phyloP scores from a whole-genome alignment of 2,329 filamentous ascomycete genomes.

The Fusarium coffeatum region DNA sequence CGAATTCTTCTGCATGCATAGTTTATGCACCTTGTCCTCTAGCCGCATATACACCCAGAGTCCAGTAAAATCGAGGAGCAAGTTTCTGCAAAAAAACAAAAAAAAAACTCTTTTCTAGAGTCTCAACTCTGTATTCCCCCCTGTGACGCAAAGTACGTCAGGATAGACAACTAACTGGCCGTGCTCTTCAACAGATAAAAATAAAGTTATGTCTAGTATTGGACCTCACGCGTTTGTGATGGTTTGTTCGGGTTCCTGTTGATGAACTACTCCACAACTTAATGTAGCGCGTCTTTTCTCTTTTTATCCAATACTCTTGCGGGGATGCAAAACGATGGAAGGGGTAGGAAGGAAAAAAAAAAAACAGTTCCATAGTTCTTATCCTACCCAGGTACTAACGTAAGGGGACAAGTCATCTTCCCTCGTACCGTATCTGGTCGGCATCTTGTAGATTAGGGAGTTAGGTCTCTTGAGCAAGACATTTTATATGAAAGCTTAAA shows the following conservation, averaged over 20 bases:
- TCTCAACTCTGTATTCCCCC: background rate
- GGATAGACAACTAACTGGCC: background rate
- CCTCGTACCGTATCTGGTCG: conserved; percentile 35
- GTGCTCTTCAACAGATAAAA: conserved; percentile 7
- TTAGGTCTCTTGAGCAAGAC: conserved; percentile 17
- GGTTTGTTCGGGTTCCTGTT: background rate
- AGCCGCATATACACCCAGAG: conserved; percentile 21
- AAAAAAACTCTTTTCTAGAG: background rate
- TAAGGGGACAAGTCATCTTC: conserved; percentile 36
- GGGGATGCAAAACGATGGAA: conserved; percentile 33
- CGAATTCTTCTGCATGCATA: conserved; percentile 27
- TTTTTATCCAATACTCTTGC: conserved; percentile 33
- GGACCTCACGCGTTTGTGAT: conserved; percentile 29
- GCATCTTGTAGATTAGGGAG: background rate
- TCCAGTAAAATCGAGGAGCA: background rate
- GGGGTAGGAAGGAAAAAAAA: background rate
- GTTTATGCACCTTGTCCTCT: conserved; percentile 24
- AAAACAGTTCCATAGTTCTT: conserved; percentile 22
- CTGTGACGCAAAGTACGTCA: conserved; percentile 5
- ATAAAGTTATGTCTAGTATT: conserved; percentile 25
- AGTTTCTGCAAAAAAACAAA: background rate
- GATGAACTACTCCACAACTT: background rate
- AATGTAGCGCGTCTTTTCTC: conserved; percentile 31
- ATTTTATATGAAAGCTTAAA: conserved; percentile 27
- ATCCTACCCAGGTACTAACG: background rate